Percentiles rank a stretch among this genome's conserved stretches.
These are phyloP conservation scores for Ceraceosorus guamensis DNA, from an alignment of 1,284 basidiomycete species.

Conservation along the genomic window DNA sequence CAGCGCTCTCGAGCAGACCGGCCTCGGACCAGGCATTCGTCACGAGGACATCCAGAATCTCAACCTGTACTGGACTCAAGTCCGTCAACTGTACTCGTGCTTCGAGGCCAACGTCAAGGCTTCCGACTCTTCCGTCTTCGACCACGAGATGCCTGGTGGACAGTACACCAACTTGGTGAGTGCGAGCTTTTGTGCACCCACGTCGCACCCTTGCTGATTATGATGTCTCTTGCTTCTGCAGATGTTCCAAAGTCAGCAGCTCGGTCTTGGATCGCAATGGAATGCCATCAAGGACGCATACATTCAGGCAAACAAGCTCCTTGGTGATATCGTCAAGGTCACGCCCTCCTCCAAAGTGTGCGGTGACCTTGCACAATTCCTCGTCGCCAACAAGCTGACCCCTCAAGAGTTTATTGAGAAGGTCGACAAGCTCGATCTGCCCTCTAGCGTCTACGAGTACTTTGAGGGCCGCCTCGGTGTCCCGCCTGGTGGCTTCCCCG, in stretches of 20 bases:
- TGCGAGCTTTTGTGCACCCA: no score
- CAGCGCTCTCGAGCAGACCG: conserved; percentile 88
- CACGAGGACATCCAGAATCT: conserved; percentile 96
- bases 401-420: conserved; percentile 78
- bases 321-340: conserved; percentile 98
- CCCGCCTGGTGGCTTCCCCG: conserved; percentile 82
- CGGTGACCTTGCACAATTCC: conserved; percentile 93
- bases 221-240: no score
- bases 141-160: conserved; percentile 99
- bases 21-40: conserved; percentile 89
- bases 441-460: conserved; percentile 58
- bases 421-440: conserved; percentile 90
- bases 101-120: conserved; percentile 98
- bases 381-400: conserved; percentile 87
- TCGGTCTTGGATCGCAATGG: conserved; percentile 97
- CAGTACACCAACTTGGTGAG: conserved; percentile 51
- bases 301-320: conserved; percentile 61
- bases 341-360: conserved; percentile 99
- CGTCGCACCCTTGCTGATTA: no score
- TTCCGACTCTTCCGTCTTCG: conserved; percentile 78
- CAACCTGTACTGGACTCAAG: conserved; percentile 97
- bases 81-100: conserved; percentile 87
- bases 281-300: conserved; percentile 98
- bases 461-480: conserved; percentile 74
- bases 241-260: conserved; percentile 97